A percentile compares a stretch with the other conserved stretches of the same genome.
Conservation (phyloP, 2,329 filamentous ascomycete genomes). For the Helicocarpus griseus region DNA sequence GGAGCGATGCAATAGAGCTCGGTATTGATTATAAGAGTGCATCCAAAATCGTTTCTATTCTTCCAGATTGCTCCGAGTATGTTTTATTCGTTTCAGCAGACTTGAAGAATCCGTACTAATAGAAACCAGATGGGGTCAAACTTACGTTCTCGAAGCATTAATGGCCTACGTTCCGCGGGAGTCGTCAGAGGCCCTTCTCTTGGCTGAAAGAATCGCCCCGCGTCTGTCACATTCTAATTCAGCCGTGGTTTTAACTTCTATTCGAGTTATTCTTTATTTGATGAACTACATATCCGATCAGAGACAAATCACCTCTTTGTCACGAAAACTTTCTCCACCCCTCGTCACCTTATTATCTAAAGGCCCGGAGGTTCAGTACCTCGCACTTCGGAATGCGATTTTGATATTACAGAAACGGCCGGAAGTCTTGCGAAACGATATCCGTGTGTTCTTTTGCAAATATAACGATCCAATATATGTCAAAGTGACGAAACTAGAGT, state of each 20-base stretch:
- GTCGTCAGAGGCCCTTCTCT: slow-evolving; percentile 70
- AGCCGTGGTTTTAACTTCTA: slow-evolving; percentile 89
- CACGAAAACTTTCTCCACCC: slow-evolving; percentile 87
- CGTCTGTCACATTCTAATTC: slow-evolving; percentile 95
- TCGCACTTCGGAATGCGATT: slow-evolving; percentile 85
- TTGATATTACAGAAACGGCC: slow-evolving; percentile 87
- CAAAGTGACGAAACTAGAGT: slow-evolving; percentile 95
- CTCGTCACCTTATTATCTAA: slow-evolving; percentile 92
- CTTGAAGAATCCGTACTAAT: neutral
- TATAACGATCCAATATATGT: slow-evolving; percentile 99
- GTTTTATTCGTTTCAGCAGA: slow-evolving; percentile 25
- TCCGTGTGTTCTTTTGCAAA: slow-evolving; percentile 98
- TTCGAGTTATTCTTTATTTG: slow-evolving; percentile 89
- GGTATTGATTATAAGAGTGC: slow-evolving; percentile 97
- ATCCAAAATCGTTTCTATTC: slow-evolving; percentile 93
- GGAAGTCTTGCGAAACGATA: slow-evolving; percentile 90
- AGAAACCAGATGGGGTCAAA: slow-evolving; percentile 77
- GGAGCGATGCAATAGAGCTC: slow-evolving; percentile 92
- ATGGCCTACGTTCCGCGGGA: slow-evolving; percentile 98
- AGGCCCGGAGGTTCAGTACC: slow-evolving; percentile 95
- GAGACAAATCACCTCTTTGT: slow-evolving; percentile 76
- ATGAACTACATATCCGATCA: slow-evolving; percentile 98
- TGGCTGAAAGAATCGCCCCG: slow-evolving; percentile 91
- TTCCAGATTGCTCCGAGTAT: slow-evolving; percentile 94
- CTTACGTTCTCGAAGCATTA: slow-evolving; percentile 92